Percentiles rank a stretch among this genome's conserved stretches.
Evolutionary conservation across 2,329 filamentous ascomycete genomes (phyloP).

Genomic region (Diaporthe ampelina): DNA sequence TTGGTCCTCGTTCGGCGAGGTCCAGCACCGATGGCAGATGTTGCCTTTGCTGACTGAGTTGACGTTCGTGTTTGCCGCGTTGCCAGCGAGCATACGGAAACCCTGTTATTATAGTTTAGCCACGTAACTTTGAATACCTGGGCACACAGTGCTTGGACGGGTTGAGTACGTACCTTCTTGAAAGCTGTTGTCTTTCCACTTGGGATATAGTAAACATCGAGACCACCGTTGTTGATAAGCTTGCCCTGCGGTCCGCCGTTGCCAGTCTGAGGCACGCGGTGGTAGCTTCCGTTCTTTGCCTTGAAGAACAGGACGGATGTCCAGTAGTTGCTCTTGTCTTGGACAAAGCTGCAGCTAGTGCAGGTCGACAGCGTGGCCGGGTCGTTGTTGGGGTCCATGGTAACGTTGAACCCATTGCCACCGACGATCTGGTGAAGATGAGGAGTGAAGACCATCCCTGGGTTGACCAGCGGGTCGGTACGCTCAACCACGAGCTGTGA

Average conservation of each 20-base stretch:
- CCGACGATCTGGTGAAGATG: slow-evolving; percentile 64
- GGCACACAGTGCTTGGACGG: too few species aligned
- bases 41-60: slow-evolving; percentile 55
- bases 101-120: slow-evolving; percentile 48
- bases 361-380: slow-evolving; percentile 54
- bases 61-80: slow-evolving; percentile 57
- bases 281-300: slow-evolving; percentile 58
- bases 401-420: slow-evolving; percentile 60
- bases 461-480: slow-evolving; percentile 61
- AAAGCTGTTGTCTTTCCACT: slow-evolving; percentile 58
- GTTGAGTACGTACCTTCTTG: slow-evolving; percentile 50
- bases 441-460: slow-evolving; percentile 59
- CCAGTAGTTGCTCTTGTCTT: slow-evolving; percentile 64
- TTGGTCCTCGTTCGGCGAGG: slow-evolving; percentile 58
- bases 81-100: slow-evolving; percentile 62
- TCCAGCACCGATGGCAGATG: slow-evolving; percentile 64
- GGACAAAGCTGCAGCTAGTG: slow-evolving; percentile 59
- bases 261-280: slow-evolving; percentile 59
- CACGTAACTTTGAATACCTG: too few species aligned
- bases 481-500: slow-evolving; percentile 63
- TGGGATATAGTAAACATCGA: slow-evolving; percentile 61
- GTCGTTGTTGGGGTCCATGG: slow-evolving; percentile 56
- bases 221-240: slow-evolving; percentile 58
- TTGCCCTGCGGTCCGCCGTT: slow-evolving; percentile 60
- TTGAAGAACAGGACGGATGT: slow-evolving; percentile 62